phyloP scores from a whole-genome alignment of 2,329 filamentous ascomycete genomes.

The Penicillium sp. region DNA sequence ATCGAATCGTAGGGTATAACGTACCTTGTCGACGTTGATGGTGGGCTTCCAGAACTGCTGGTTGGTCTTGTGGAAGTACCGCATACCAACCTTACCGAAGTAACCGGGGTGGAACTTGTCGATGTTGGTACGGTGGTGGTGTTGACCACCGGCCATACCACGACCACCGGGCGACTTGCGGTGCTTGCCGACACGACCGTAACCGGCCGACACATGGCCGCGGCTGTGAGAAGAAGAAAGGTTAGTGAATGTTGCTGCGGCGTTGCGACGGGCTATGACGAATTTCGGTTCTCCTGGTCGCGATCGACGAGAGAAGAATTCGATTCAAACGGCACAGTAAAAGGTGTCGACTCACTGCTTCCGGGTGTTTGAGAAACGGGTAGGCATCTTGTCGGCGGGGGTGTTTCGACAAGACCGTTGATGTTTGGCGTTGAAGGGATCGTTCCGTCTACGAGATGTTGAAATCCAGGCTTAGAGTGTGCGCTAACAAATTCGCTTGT shows the following conservation, averaged over 20 bases:
- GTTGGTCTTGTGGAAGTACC: slow-evolving; percentile 92
- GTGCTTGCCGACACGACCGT: slow-evolving; percentile 99
- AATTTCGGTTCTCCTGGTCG: slow-evolving; percentile 17
- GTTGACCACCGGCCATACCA: slow-evolving; percentile 95
- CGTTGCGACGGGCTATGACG: slow-evolving; percentile 18
- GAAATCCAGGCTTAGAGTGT: slow-evolving; percentile 40
- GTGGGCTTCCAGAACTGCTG: slow-evolving; percentile 98
- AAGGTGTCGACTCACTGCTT: slow-evolving; percentile 44
- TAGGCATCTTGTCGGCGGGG: slow-evolving; percentile 49
- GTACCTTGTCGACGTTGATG: slow-evolving; percentile 98
- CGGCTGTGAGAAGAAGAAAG: slow-evolving; percentile 55
- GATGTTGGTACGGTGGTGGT: slow-evolving; percentile 93
- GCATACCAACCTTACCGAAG: slow-evolving; percentile 96
- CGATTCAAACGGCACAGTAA: slow-evolving; percentile 20
- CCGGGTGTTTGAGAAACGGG: slow-evolving; percentile 50
- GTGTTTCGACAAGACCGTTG: slow-evolving; percentile 41
- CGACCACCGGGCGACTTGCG: slow-evolving; percentile 80
- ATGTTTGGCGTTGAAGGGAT: slow-evolving; percentile 37
- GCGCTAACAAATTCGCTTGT: slow-evolving; percentile 40
- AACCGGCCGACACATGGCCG: slow-evolving; percentile 96
- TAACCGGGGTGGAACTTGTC: slow-evolving; percentile 98
- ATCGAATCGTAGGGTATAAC: slow-evolving; percentile 27
- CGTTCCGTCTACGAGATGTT: slow-evolving; percentile 33
- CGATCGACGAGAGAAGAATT: slow-evolving; percentile 11
- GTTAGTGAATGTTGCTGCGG: slow-evolving; percentile 19